These are phyloP conservation scores for Pilasporangium apinafurcum DNA, from an alignment of 352 stramenopile species.

Conservation along the genomic window DNA sequence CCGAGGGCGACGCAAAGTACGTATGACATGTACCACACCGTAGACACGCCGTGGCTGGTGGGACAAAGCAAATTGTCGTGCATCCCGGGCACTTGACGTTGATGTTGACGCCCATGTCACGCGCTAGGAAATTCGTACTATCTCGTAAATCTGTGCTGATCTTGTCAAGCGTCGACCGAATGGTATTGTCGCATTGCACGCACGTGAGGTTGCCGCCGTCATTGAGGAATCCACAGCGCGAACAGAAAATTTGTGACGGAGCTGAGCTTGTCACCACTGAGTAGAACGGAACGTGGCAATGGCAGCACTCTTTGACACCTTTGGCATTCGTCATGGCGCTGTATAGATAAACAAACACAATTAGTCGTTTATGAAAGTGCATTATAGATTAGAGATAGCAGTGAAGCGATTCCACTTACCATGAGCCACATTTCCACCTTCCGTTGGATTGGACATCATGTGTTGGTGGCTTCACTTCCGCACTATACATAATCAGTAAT, in stretches of 20 bases:
- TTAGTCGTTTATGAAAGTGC: background rate
- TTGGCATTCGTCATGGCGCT: constrained; percentile 54
- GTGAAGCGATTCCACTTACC: constrained; percentile 20
- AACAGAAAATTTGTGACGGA: constrained; percentile 75
- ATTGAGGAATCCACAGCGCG: constrained; percentile 69
- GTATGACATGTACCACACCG: constrained; percentile 74
- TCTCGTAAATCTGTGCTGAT: constrained; percentile 64
- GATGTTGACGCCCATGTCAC: constrained; percentile 82
- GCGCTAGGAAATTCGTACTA: constrained; percentile 73
- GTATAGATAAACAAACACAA: background rate
- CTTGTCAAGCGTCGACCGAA: constrained; percentile 74
- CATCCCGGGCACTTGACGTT: constrained; percentile 81
- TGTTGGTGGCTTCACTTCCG: constrained; percentile 50
- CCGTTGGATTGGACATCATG: constrained; percentile 67
- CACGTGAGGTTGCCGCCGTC: constrained; percentile 58
- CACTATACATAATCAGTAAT: constrained; percentile 22
- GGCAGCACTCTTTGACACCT: constrained; percentile 49
- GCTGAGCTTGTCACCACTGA: constrained; percentile 55
- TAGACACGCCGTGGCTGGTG: constrained; percentile 67
- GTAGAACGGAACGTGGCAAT: constrained; percentile 58
- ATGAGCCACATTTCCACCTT: constrained; percentile 66
- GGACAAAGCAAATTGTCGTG: constrained; percentile 63
- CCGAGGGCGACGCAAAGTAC: constrained; percentile 75
- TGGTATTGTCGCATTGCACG: constrained; percentile 65
- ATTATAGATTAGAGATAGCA: background rate